phyloP scores from a whole-genome alignment of 768 basidiomycete species.

The Tephrocybe sp. region DNA sequence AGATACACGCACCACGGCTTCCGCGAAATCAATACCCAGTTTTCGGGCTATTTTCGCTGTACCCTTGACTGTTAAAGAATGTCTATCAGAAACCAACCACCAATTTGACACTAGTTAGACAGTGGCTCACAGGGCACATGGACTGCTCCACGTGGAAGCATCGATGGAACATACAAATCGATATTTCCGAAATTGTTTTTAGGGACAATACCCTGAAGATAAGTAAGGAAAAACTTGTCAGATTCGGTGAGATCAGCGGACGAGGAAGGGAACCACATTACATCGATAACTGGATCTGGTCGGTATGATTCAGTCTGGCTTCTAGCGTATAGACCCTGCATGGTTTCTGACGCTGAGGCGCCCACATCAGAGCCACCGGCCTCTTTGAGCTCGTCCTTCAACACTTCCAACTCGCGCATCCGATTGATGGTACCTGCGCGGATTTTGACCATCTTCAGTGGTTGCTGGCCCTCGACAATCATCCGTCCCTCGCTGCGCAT shows the following conservation, averaged over 20 bases:
- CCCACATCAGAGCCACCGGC: constrained; percentile 31
- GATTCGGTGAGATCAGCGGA: constrained; percentile 1
- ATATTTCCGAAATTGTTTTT: constrained; percentile 98
- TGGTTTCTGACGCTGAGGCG: constrained; percentile 46
- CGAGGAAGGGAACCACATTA: constrained; percentile 37
- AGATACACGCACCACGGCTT: constrained; percentile 79
- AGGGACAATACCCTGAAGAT: constrained; percentile 77
- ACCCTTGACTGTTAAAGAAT: constrained; percentile 63
- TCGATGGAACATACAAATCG: constrained; percentile 91
- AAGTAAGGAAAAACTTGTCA: constrained; percentile 7
- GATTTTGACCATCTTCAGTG: constrained; percentile 87
- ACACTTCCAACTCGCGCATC: constrained; percentile 60
- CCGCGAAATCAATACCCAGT: constrained; percentile 87
- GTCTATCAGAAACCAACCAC: constrained; percentile 4
- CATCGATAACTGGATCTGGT: constrained; percentile 81
- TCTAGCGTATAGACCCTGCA: constrained; percentile 86
- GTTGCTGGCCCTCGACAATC: constrained; percentile 71
- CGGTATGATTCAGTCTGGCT: constrained; percentile 81
- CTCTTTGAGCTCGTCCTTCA: constrained; percentile 40
- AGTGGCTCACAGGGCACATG: constrained; percentile 82
- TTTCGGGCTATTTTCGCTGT: constrained; percentile 85
- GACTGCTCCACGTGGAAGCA: constrained; percentile 85
- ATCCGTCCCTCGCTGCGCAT: constrained; percentile 77
- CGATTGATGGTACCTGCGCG: constrained; percentile 78
- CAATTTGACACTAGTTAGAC: not conserved